phyloP scores from a whole-genome alignment of 768 basidiomycete genomes.

The Phanerochaete sordida region DNA sequence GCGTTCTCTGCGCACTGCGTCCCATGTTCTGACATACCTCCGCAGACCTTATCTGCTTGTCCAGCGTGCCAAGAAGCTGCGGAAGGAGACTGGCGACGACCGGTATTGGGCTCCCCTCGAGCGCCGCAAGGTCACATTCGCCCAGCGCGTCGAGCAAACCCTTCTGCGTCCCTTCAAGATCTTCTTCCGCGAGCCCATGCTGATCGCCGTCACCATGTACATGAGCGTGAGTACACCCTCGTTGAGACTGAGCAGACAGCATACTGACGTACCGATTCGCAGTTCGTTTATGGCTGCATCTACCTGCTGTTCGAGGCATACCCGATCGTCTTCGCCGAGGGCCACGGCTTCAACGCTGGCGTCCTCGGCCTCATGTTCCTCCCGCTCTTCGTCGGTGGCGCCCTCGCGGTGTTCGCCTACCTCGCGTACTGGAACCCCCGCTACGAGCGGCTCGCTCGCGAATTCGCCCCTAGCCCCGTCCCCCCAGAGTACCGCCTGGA shows the following conservation, averaged over 20 bases:
- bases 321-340: conserved; percentile 56
- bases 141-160: conserved; percentile 42
- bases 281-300: conserved; percentile 64
- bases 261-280: too few relatives aligned
- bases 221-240: conserved; percentile 45
- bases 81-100: conserved; percentile 49
- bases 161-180: conserved; percentile 59
- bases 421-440: conserved; percentile 46
- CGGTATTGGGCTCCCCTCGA: conserved; percentile 53
- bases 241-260: too few relatives aligned
- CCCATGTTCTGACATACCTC: not conserved
- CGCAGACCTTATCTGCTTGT: conserved; percentile 54
- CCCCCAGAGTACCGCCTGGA: conserved; percentile 60
- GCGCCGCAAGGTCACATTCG: conserved; percentile 34
- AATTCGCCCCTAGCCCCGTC: conserved; percentile 50
- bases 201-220: conserved; percentile 58
- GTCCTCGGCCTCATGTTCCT: conserved; percentile 58
- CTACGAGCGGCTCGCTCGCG: conserved; percentile 41
- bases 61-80: conserved; percentile 43
- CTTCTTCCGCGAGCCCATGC: conserved; percentile 64
- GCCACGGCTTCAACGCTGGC: conserved; percentile 51
- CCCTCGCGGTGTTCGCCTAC: conserved; percentile 29
- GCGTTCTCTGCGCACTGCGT: too few relatives aligned
- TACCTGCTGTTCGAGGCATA: conserved; percentile 64
- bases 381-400: conserved; percentile 51